These are phyloP conservation scores for Apiospora kogelbergensis DNA, from an alignment of 2,329 filamentous ascomycete species.

Conservation along the genomic window DNA sequence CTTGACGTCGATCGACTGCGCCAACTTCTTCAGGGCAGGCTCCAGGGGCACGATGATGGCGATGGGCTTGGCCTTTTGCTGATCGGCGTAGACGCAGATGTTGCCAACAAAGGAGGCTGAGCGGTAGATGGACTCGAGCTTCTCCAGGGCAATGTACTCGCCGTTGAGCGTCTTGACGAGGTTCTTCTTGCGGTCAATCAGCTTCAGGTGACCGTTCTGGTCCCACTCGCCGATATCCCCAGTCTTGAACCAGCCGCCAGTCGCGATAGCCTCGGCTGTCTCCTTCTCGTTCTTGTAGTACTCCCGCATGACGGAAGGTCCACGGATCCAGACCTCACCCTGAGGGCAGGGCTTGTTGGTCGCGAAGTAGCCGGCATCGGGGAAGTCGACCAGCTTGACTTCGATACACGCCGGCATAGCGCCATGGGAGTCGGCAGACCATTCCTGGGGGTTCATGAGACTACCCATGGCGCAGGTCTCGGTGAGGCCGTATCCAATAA, in stretches of 20 bases:
- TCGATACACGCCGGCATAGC: constrained; percentile 73
- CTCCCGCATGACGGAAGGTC: constrained; percentile 65
- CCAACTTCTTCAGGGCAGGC: constrained; percentile 54
- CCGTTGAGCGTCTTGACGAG: constrained; percentile 80
- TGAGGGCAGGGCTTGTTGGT: constrained; percentile 76
- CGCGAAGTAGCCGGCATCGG: constrained; percentile 76
- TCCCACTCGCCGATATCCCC: constrained; percentile 83
- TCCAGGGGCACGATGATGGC: constrained; percentile 59
- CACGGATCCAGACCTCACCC: constrained; percentile 87
- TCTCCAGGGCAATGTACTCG: constrained; percentile 83
- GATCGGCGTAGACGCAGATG: constrained; percentile 56
- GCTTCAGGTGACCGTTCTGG: constrained; percentile 66
- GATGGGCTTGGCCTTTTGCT: constrained; percentile 51
- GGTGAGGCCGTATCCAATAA: constrained; percentile 83
- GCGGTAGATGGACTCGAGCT: constrained; percentile 57
- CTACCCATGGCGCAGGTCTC: constrained; percentile 79
- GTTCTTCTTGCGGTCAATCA: constrained; percentile 90
- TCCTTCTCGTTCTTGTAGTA: constrained; percentile 81
- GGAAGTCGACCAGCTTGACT: constrained; percentile 82
- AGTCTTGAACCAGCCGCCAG: constrained; percentile 85
- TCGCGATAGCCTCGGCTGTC: constrained; percentile 66
- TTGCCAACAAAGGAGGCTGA: constrained; percentile 51
- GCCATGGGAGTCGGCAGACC: constrained; percentile 73
- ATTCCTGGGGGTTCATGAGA: constrained; percentile 74
- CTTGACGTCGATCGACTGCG: constrained; percentile 45